Evolutionary conservation across 2,329 filamentous ascomycete species (phyloP), one percentile per base, ranked within the genome.

Genomic region (Apiospora aurea): DNA sequence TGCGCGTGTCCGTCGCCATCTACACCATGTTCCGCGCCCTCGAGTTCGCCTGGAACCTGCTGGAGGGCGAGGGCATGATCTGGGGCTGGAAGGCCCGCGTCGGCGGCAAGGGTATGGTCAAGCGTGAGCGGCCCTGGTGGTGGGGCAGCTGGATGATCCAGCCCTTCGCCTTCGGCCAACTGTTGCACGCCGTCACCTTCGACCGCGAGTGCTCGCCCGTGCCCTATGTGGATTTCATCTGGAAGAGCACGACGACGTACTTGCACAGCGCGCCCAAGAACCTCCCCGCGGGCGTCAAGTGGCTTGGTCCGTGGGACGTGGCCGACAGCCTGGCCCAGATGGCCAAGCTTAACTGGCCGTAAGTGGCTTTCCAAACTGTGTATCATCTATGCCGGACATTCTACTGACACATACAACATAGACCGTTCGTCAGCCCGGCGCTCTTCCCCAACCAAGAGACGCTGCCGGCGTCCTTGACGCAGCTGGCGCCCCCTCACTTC

Each of bases 41-140:
- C 49, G 96, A 99, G 80, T 96, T 96, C 76, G 87, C 89, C 5
- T 98, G 95, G 87, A 97, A 97, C 80, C 87, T 92, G 26, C 87
- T 94, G 6, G 94, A 97, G 79, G 90, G 92, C 64, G 90, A 93
- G 57, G 92, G 92, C 8, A 90, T 88, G 77, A 85, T 92, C 69
- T 92, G 90, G 90, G 89, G 89, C 1, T 84, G 83, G 76, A 85
- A 85, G 75, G 41, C 75, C 16, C 76, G 77, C 13, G 78, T 77
- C 13, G 78, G 77, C 14, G 78, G 86, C 41, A 85, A 75, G 87
- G 85, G 83, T 18, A 79, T 82, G 77, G 84, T 92, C 73, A 88
- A 88, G 77, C 88, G 90, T 76, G 88, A 91, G 76, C 83, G 89
- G 69, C 95, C 95, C 0, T 92, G 90, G 90, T 96, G 93, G 93